Conservation (phyloP, 73 alveolate species). For the Effrenium voratum region DNA sequence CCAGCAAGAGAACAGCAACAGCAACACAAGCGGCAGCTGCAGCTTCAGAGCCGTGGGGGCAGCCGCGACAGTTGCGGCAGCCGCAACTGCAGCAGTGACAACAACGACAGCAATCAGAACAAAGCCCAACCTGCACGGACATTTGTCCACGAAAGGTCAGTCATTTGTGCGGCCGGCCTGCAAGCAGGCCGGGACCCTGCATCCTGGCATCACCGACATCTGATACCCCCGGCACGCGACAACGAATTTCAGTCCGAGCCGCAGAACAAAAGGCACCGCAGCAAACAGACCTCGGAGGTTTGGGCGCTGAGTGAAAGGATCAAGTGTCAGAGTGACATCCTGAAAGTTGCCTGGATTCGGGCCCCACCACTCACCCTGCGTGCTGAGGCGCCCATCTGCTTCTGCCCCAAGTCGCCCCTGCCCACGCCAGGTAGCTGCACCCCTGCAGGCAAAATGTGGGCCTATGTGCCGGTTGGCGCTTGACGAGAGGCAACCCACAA, state of each 20-base stretch:
- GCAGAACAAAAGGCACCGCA: conserved; percentile 74
- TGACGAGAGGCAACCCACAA: not conserved
- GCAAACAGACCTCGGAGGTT: conserved; percentile 27
- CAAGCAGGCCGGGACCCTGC: not conserved
- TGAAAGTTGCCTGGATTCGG: not conserved
- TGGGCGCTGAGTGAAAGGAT: not conserved
- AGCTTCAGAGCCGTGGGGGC: not conserved
- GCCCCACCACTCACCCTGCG: not conserved
- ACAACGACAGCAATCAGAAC: not conserved
- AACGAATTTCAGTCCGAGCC: not conserved
- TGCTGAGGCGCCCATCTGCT: conserved; percentile 48
- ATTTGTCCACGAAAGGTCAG: not conserved
- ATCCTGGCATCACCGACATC: not conserved
- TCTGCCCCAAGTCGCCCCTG: conserved; percentile 74
- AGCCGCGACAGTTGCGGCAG: not conserved
- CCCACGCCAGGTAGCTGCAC: conserved; percentile 59
- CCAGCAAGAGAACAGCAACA: not conserved
- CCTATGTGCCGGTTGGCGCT: not conserved
- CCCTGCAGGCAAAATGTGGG: conserved; percentile 64
- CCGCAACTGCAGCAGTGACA: not conserved
- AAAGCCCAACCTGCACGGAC: not conserved
- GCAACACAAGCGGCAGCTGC: not conserved
- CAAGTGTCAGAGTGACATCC: not conserved
- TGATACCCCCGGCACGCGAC: too few species aligned
- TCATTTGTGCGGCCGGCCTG: not conserved